A percentile compares a stretch with the other conserved stretches of the same genome.
phyloP scores from a whole-genome alignment of 192 early-diverging fungal species.

The Haplosporangium gracile region DNA sequence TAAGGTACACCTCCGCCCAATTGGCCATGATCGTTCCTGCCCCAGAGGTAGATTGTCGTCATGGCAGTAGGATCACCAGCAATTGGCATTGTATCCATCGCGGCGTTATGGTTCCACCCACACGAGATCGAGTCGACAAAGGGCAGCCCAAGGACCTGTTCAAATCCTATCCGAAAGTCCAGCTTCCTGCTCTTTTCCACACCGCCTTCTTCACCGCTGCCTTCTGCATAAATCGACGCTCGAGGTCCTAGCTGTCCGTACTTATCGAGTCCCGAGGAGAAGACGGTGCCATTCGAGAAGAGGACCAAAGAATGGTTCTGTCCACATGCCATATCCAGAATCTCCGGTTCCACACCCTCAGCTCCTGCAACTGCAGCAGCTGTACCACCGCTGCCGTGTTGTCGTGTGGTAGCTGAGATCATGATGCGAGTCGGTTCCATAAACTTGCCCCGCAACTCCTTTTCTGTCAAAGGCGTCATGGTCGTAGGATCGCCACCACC shows the following conservation, averaged over 20 bases:
- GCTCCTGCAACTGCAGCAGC: background rate
- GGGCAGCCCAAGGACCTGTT: conserved; percentile 29
- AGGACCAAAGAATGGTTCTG: conserved; percentile 72
- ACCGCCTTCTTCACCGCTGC: conserved; percentile 4
- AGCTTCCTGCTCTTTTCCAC: conserved; percentile 17
- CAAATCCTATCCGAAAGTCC: conserved; percentile 62
- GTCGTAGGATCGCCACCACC: background rate
- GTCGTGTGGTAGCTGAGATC: background rate
- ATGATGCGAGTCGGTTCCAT: conserved; percentile 48
- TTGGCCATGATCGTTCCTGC: conserved; percentile 83
- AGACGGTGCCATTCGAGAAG: conserved; percentile 59
- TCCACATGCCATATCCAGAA: conserved; percentile 72
- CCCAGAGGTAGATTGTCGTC: conserved; percentile 69
- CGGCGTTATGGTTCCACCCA: conserved; percentile 74
- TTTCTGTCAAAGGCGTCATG: conserved; percentile 7
- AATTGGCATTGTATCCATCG: conserved; percentile 39
- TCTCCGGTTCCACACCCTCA: conserved; percentile 12
- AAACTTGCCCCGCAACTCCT: conserved; percentile 34
- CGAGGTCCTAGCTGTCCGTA: conserved; percentile 71
- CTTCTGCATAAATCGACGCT: background rate
- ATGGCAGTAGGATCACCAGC: background rate
- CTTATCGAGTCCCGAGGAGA: conserved; percentile 72
- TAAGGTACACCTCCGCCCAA: conserved; percentile 53
- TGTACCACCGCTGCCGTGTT: background rate
- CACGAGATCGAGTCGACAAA: conserved; percentile 58